A percentile compares a stretch with the other conserved stretches of the same genome.
Conservation (phyloP, 768 basidiomycete species). For the Leccinum aurantiacum region DNA sequence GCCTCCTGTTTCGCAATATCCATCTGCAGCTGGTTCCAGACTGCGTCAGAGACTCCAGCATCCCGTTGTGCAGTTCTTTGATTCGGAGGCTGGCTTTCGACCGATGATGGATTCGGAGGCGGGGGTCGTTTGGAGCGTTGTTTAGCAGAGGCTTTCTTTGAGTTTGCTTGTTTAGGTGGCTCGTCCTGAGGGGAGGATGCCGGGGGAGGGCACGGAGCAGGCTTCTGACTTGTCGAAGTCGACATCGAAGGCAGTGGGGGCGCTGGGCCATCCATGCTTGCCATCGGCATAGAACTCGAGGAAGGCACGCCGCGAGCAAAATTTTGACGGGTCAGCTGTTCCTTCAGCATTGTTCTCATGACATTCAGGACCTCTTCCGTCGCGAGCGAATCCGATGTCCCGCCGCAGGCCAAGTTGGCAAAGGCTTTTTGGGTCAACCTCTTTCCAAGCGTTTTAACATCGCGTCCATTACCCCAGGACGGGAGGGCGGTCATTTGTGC, state of each 20-base stretch:
- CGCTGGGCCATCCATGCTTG: constrained; percentile 21
- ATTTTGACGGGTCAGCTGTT: constrained; percentile 22
- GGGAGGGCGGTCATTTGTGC: constrained; percentile 43
- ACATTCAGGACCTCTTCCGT: constrained; percentile 32
- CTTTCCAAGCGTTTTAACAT: constrained; percentile 55
- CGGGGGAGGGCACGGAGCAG: constrained; percentile 24
- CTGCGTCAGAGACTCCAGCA: constrained; percentile 49
- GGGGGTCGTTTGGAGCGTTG: neutral
- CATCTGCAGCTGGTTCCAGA: constrained; percentile 53
- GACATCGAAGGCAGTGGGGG: constrained; percentile 24
- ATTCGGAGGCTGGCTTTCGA: constrained; percentile 8
- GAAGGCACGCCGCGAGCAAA: constrained; percentile 1
- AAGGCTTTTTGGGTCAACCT: constrained; percentile 46
- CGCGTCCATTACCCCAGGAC: constrained; percentile 71
- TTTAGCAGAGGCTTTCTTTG: constrained; percentile 1
- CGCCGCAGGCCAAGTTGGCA: constrained; percentile 21
- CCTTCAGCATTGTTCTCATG: constrained; percentile 22
- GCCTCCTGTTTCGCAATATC: constrained; percentile 30
- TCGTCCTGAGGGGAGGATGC: neutral
- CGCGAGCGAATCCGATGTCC: constrained; percentile 25
- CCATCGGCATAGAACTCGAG: constrained; percentile 16
- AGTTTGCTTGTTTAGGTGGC: constrained; percentile 8
- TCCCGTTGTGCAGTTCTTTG: constrained; percentile 38
- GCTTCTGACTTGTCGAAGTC: constrained; percentile 13
- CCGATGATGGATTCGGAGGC: constrained; percentile 1